Conservation (phyloP, 148 eudicot species). For the Fagopyrum homotropicum region DNA sequence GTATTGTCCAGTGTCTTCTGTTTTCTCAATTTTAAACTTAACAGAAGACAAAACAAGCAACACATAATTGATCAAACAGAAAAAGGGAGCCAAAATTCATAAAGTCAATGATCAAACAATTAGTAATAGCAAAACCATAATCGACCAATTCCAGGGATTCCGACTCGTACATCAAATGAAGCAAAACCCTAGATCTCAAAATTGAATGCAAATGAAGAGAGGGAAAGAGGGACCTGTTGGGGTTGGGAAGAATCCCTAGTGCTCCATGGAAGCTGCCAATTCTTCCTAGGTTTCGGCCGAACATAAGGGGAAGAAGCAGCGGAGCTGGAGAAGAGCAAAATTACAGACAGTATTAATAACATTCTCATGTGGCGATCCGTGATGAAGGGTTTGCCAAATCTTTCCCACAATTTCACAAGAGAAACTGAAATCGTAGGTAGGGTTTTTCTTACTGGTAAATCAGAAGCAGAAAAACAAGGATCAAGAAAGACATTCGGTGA, state of each 20-base stretch:
- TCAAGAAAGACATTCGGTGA: no score
- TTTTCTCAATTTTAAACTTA: background rate
- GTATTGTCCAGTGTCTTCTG: background rate
- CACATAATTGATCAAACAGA: background rate
- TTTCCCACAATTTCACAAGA: background rate
- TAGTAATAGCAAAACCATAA: background rate
- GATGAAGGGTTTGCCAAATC: background rate
- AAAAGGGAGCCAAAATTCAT: background rate
- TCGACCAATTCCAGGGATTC: background rate
- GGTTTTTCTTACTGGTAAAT: no score
- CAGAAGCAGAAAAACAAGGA: no score
- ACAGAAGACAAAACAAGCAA: no score
- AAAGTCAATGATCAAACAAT: background rate
- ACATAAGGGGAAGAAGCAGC: slow-evolving; percentile 34
- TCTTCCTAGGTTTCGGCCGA: slow-evolving; percentile 64
- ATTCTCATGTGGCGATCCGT: background rate
- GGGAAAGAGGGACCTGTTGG: slow-evolving; percentile 45
- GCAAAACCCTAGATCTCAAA: background rate
- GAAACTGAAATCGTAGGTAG: background rate
- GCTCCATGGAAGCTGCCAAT: slow-evolving; percentile 40
- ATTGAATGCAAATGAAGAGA: background rate
- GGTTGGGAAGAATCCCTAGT: slow-evolving; percentile 43
- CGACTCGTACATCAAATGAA: background rate
- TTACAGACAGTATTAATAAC: background rate
- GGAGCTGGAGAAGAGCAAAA: background rate